phyloP scores from a whole-genome alignment of 805 yeast species.

The Kazachstania bromeliacearum region DNA sequence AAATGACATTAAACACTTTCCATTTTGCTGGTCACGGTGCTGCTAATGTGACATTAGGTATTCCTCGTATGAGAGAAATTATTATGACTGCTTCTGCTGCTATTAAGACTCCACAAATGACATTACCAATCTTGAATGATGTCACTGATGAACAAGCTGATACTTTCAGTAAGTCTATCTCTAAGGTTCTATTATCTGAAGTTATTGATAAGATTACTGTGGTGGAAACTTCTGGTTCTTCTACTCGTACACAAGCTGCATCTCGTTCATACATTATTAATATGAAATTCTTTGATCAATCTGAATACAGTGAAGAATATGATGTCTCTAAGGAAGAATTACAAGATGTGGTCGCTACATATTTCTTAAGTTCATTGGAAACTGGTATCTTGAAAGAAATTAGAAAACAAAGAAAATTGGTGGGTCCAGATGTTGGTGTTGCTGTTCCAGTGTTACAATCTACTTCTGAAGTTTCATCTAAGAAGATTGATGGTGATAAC shows the following conservation, averaged over 20 bases:
- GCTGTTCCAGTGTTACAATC: conserved; percentile 54
- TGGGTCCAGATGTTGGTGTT: conserved; percentile 56
- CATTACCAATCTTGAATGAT: conserved; percentile 71
- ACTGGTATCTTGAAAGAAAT: conserved; percentile 67
- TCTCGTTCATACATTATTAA: conserved; percentile 68
- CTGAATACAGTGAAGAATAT: conserved; percentile 79
- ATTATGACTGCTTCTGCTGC: conserved; percentile 97
- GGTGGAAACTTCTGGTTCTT: conserved; percentile 74
- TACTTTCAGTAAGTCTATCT: conserved; percentile 83
- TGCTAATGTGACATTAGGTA: conserved; percentile 97
- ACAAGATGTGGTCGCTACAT: conserved; percentile 53
- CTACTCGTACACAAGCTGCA: conserved; percentile 35
- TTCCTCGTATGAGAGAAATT: conserved; percentile 99
- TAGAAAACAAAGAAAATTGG: conserved; percentile 60
- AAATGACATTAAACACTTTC: conserved; percentile 95
- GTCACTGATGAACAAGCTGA: conserved; percentile 84
- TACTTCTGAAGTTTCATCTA: conserved; percentile 29
- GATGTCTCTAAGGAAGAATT: conserved; percentile 76
- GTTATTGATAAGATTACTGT: conserved; percentile 78
- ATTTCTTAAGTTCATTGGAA: conserved; percentile 67
- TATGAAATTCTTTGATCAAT: conserved; percentile 62
- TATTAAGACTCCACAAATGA: conserved; percentile 98
- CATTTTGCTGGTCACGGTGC: conserved; percentile 99
- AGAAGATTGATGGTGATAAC: conserved; percentile 36
- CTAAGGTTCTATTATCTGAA: conserved; percentile 78